Evolutionary conservation across 202 grass and related monocot species (phyloP), one percentile per base, ranked within the genome.

Genomic region (Carex arenaria): DNA sequence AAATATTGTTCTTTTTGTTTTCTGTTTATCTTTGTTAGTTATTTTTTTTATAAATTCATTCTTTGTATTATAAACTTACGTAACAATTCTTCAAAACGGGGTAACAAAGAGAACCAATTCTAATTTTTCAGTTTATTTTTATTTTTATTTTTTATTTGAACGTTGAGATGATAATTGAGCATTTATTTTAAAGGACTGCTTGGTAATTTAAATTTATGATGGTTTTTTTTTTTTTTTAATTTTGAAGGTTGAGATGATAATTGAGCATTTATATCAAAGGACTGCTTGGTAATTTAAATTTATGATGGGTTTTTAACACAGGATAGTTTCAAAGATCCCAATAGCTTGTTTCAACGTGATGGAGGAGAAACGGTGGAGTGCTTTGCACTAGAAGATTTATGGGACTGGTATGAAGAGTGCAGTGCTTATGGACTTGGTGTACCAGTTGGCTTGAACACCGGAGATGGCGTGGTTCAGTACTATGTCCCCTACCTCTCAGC

Each of bases 401-500:
- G 93, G 93, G 85, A 90, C 56, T 85, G 89, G 23, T 97, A 93
- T 32, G 56, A 23, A 0, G 85, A 93, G 78, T 91, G 89, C 79
- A 97, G 93, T 80, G 89, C 80, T 0, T 93, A 90, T 72, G 93
- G 87, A 56, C 80, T 91, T 23, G 71, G 66, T 23, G 93, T 96
- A 38, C 93, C 90, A 7, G 31, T 89, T 51, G 76, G 65, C 66
- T 81, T 91, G 18, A 84, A 87, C 45, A 84, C 72, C 1, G 78
- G 65, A 61, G 61, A 86, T 2, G 63, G 53, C 9, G 62, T 89
- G 38, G 88, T 89, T 19, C 89, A 91, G 32, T 90, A 97, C 66
- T 97, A 86, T 67, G 85, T 85, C 7, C 93, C 93, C 3, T 93
- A 91, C 78, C 66, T 97, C 56, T 97, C 90, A 10, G 93, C 93